These are phyloP conservation scores for Thamnidium elegans DNA, from an alignment of 192 early-diverging fungal species.

Conservation along the genomic window DNA sequence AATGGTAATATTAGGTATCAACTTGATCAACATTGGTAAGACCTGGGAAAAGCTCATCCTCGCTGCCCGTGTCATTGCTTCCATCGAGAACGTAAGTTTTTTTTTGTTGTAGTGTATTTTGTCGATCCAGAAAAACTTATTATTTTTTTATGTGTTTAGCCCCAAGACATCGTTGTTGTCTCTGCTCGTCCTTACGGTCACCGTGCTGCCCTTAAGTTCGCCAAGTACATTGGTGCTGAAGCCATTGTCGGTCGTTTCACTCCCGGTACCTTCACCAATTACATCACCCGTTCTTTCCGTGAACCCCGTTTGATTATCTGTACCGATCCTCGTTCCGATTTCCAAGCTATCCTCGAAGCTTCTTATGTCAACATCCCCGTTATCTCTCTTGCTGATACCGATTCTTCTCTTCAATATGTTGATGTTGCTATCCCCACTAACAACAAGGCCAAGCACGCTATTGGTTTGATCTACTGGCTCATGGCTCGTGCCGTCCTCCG, in stretches of 20 bases:
- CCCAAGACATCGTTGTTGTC: constrained; percentile 95
- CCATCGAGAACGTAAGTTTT: constrained; percentile 84
- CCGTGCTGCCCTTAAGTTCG: constrained; percentile 98
- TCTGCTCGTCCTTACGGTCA: constrained; percentile 97
- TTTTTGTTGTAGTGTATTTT: neutral
- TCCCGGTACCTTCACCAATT: constrained; percentile 99
- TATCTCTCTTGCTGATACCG: constrained; percentile 98
- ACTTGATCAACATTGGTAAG: constrained; percentile 99
- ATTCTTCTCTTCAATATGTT: constrained; percentile 90
- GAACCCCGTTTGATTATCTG: constrained; percentile 98
- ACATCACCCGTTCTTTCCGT: constrained; percentile 99
- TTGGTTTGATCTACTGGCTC: constrained; percentile 97
- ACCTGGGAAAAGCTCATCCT: constrained; percentile 99
- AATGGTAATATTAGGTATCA: constrained; percentile 59
- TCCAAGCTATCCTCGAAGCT: constrained; percentile 98
- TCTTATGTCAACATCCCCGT: constrained; percentile 99
- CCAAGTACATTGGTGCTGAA: constrained; percentile 96
- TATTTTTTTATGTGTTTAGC: constrained; percentile 30
- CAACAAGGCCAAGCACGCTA: constrained; percentile 99
- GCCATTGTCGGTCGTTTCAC: constrained; percentile 99
- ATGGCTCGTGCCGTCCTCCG: constrained; percentile 98
- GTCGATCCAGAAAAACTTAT: neutral
- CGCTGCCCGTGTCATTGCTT: constrained; percentile 97
- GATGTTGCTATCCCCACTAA: constrained; percentile 99
- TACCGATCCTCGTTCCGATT: constrained; percentile 96